These are phyloP conservation scores for Coemansia sp. DNA, from an alignment of 192 early-diverging fungal genomes.

Conservation along the genomic window DNA sequence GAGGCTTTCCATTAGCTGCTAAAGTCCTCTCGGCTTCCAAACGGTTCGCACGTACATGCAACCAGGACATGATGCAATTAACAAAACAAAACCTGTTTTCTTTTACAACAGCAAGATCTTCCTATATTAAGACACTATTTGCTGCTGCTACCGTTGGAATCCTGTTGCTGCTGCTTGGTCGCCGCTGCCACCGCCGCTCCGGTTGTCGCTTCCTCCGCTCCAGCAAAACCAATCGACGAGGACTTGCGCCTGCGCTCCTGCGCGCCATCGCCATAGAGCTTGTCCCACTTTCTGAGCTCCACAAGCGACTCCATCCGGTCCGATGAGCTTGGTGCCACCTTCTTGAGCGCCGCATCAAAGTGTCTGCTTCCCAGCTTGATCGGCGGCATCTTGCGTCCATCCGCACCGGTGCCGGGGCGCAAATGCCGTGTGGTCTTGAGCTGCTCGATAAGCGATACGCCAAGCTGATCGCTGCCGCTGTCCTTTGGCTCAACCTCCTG, in stretches of 20 bases:
- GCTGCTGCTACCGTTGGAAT: background rate
- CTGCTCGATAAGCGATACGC: constrained; percentile 43
- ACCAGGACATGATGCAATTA: too few species aligned
- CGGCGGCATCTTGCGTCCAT: constrained; percentile 3
- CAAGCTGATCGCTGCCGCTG: constrained; percentile 23
- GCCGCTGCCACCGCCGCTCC: background rate
- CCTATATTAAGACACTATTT: background rate
- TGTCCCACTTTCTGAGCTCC: constrained; percentile 91
- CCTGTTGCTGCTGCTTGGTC: background rate
- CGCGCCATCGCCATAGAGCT: constrained; percentile 79
- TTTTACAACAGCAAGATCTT: too few species aligned
- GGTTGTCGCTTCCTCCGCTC: background rate
- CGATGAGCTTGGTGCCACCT: constrained; percentile 82
- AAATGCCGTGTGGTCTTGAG: constrained; percentile 28
- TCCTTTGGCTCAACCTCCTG: constrained; percentile 11
- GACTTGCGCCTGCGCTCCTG: constrained; percentile 45
- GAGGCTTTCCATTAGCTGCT: too few species aligned
- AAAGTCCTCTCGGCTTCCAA: too few species aligned
- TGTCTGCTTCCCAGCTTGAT: constrained; percentile 55
- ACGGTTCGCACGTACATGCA: too few species aligned
- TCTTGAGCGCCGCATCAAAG: constrained; percentile 81
- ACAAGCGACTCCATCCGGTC: constrained; percentile 88
- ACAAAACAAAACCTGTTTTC: too few species aligned
- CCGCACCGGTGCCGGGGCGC: constrained; percentile 15
- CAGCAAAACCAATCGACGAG: constrained; percentile 41